Base-by-base conservation (phyloP, 441 rosid species). In the Jatropha podagrica region DNA sequence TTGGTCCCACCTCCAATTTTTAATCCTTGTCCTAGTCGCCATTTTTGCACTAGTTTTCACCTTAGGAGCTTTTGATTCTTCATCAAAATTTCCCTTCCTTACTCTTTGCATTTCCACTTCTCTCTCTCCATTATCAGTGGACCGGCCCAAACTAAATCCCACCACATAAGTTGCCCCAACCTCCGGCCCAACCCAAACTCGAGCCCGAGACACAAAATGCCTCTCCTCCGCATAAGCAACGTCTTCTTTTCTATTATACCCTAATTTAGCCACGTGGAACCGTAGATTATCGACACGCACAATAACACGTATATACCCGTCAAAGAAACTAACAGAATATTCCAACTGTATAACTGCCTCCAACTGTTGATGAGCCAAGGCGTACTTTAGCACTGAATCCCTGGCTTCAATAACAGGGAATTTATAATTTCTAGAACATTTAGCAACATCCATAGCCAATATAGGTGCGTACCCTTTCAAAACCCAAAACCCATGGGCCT, bases 1-100 rank as follows among this genome's bases (percentile, higher is more conserved):
- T 56, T 90, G 98, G 65, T 92, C 97, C 85, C 90, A 90, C 82
- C 89, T 87, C 98, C 98, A 94, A 72, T 85, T 88, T 76, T 78
- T 90, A 75, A 79, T 73, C 89, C 73, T 94, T 55, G 83, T 87
- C 85, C 76, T 91, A 2, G 88, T 79, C 4, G 85, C 79, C 81
- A 74, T 80, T 78, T 83, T 83, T 55, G 89, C 86, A 56, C 87
- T 79, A 42, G 94, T 84, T 69, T 90, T 91, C 72, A 87, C 85
- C 62, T 76, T 74, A 0, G 89, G 81, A 10, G 41, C 65, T 81
- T 86, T 90, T 27, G 86, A 37, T 32, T 90, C 81, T 42, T 87
- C 87, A 20, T 64, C 61, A n/a, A n/a, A 58, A 71, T 58, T 69
- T 18, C 86, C 76, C 82, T 88, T 81, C 60, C 87, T 40, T 44